These are phyloP conservation scores for Globisporangium cederbergense DNA, from an alignment of 352 stramenopile genomes.

Conservation along the genomic window DNA sequence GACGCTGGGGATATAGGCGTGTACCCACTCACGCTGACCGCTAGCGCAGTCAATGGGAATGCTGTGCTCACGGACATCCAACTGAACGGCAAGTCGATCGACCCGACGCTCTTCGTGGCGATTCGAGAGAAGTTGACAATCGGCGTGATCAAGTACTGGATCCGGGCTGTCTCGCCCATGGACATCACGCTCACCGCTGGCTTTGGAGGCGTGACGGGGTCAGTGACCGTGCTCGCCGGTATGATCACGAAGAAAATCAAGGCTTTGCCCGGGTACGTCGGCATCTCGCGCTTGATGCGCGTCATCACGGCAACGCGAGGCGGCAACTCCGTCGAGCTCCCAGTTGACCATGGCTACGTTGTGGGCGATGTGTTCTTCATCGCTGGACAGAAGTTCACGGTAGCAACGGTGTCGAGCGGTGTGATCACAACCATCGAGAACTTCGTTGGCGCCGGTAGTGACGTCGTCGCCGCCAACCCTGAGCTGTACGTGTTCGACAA, in stretches of 20 bases:
- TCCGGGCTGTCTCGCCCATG: constrained; percentile 38
- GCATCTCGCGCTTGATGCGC: constrained; percentile 39
- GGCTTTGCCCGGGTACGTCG: constrained; percentile 40
- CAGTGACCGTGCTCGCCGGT: constrained; percentile 34
- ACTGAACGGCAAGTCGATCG: constrained; percentile 38
- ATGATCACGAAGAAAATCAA: constrained; percentile 53
- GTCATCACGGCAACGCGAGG: constrained; percentile 39
- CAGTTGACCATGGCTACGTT: constrained; percentile 35
- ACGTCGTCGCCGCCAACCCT: constrained; percentile 27
- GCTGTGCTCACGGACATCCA: constrained; percentile 39
- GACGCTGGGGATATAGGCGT: constrained; percentile 49
- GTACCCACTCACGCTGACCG: constrained; percentile 51
- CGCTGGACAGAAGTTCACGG: constrained; percentile 33
- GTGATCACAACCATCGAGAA: constrained; percentile 31
- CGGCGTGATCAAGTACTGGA: constrained; percentile 23
- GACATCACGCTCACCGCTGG: constrained; percentile 43
- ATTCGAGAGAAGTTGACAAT: constrained; percentile 56
- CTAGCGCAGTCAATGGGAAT: constrained; percentile 25
- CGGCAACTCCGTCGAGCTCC: constrained; percentile 35
- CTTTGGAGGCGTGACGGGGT: constrained; percentile 15
- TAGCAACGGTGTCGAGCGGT: constrained; percentile 19
- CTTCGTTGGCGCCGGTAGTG: constrained; percentile 27
- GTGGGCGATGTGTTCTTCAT: constrained; percentile 36
- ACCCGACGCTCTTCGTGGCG: constrained; percentile 61
- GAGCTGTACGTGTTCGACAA: constrained; percentile 61